phyloP scores from a whole-genome alignment of 2,329 filamentous ascomycete genomes.

The Colletotrichum navitas region DNA sequence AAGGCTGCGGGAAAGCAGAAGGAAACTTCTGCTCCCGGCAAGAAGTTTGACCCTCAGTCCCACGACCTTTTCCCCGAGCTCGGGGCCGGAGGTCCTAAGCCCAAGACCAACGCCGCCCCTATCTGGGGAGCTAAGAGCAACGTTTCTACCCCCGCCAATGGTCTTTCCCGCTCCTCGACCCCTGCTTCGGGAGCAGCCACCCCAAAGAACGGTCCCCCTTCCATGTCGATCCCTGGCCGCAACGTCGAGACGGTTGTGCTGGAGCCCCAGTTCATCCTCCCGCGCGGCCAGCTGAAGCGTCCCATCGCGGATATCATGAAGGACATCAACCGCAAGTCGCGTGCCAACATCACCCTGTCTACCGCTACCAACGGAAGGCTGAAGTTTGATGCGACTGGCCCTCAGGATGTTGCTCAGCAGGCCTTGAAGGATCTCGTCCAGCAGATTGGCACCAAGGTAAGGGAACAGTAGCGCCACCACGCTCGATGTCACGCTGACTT shows the following conservation, averaged over 20 bases:
- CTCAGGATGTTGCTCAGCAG: slow-evolving; percentile 85
- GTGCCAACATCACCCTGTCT: slow-evolving; percentile 85
- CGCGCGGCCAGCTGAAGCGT: slow-evolving; percentile 83
- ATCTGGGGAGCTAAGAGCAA: slow-evolving; percentile 83
- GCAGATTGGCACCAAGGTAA: slow-evolving; percentile 87
- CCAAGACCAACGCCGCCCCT: slow-evolving; percentile 76
- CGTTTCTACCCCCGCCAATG: slow-evolving; percentile 66
- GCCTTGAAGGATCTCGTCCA: slow-evolving; percentile 90
- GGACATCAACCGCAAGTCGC: slow-evolving; percentile 92
- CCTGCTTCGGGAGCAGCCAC: slow-evolving; percentile 71
- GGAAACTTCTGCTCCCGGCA: slow-evolving; percentile 58
- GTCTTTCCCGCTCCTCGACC: slow-evolving; percentile 71
- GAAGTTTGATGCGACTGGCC: slow-evolving; percentile 87
- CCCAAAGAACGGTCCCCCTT: slow-evolving; percentile 60
- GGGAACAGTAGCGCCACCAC: slow-evolving; percentile 44
- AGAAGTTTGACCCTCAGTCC: slow-evolving; percentile 82
- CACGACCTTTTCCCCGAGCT: slow-evolving; percentile 96
- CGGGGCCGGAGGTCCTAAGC: slow-evolving; percentile 68
- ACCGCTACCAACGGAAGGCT: slow-evolving; percentile 78
- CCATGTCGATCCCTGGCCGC: slow-evolving; percentile 84
- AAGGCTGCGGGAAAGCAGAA: slow-evolving; percentile 80
- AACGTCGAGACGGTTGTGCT: slow-evolving; percentile 82
- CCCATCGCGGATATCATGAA: slow-evolving; percentile 87
- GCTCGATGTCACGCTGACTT: background rate
- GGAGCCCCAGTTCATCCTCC: slow-evolving; percentile 80